These are phyloP conservation scores for Termitomyces sp. DNA, from an alignment of 768 basidiomycete genomes.

Conservation along the genomic window DNA sequence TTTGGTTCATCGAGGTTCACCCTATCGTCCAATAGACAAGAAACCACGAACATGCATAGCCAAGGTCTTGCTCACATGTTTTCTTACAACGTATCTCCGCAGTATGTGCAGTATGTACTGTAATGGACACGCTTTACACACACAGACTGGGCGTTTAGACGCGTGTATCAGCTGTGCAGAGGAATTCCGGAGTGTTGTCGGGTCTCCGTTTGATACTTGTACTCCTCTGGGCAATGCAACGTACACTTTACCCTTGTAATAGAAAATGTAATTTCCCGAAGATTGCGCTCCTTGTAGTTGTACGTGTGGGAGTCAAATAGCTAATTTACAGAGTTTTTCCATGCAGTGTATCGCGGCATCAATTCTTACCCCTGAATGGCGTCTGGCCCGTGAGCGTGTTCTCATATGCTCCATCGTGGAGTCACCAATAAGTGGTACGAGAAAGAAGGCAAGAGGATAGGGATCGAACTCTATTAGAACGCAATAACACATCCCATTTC, in stretches of 20 bases:
- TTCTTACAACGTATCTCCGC: conserved; percentile 7
- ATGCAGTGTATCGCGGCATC: not conserved
- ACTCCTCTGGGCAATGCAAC: not conserved
- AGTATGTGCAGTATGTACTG: not conserved
- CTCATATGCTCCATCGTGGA: not conserved
- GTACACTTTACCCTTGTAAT: not conserved
- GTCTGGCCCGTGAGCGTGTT: not conserved
- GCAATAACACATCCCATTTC: not conserved
- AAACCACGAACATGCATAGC: not conserved
- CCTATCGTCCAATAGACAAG: not conserved
- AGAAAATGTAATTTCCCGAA: not conserved
- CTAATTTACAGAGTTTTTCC: not conserved
- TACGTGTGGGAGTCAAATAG: too few species aligned
- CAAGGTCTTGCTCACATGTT: not conserved
- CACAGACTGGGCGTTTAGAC: not conserved
- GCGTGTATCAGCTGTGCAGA: not conserved
- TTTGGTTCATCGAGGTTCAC: not conserved
- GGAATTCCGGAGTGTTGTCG: conserved; percentile 2
- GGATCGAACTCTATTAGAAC: not conserved
- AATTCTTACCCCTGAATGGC: not conserved
- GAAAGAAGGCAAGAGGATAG: not conserved
- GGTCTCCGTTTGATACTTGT: not conserved
- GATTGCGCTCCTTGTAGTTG: not conserved
- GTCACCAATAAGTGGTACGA: not conserved
- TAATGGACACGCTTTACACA: not conserved